A percentile compares a stretch with the other conserved stretches of the same genome.
Evolutionary conservation across 345 rosid genomes (phyloP).

Genomic region (Citrus cavaleriei): DNA sequence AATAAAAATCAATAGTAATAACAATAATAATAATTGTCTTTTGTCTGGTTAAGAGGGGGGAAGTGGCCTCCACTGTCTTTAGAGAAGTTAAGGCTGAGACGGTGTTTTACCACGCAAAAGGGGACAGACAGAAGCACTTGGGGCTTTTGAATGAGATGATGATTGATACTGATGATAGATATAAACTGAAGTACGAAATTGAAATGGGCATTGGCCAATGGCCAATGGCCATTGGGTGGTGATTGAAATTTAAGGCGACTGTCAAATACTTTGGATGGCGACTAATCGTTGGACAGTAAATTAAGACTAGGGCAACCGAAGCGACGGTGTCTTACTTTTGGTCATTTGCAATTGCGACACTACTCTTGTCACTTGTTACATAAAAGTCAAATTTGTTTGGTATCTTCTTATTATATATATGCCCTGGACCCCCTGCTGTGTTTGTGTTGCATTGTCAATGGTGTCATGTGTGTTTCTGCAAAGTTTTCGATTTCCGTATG

Average conservation of each 20-base stretch:
- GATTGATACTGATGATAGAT: no score
- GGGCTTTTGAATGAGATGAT: neutral
- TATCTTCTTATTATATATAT: neutral
- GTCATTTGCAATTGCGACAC: neutral
- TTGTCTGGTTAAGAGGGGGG: slow-evolving; percentile 8
- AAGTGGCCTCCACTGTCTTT: slow-evolving; percentile 8
- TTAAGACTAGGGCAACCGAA: neutral
- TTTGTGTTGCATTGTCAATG: slow-evolving; percentile 1
- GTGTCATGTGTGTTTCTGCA: neutral
- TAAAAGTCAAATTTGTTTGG: neutral
- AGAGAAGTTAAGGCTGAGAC: neutral
- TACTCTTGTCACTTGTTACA: neutral
- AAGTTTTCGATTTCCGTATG: neutral
- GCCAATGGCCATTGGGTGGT: neutral
- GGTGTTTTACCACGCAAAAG: neutral
- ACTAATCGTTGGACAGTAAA: slow-evolving; percentile 21
- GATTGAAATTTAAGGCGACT: slow-evolving; percentile 4
- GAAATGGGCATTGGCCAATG: no score
- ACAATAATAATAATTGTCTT: neutral
- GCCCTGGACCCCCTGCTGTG: neutral
- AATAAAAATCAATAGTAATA: no score
- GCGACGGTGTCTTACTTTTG: slow-evolving; percentile 5
- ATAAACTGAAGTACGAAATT: no score
- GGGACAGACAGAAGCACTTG: neutral
- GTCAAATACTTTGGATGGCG: slow-evolving; percentile 8